These are phyloP conservation scores for Penicillium soppii DNA, from an alignment of 495 filamentous ascomycete species.

Conservation along the genomic window DNA sequence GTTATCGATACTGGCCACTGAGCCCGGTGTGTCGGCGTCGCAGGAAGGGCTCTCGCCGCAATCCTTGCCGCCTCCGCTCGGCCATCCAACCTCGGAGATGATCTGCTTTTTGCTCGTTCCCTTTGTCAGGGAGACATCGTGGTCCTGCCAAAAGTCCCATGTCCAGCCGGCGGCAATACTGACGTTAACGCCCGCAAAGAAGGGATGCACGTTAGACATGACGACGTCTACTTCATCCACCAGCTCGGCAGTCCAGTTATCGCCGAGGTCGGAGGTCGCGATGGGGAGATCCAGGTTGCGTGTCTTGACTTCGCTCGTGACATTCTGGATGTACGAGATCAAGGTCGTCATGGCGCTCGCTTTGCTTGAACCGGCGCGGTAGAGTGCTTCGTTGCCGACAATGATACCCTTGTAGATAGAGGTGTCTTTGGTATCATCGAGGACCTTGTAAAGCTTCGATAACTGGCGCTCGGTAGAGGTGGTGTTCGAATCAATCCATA, in stretches of 20 bases:
- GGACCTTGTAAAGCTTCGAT: slow-evolving; percentile 72
- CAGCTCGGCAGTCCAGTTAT: slow-evolving; percentile 75
- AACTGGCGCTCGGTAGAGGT: slow-evolving; percentile 85
- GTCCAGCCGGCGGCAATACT: slow-evolving; percentile 78
- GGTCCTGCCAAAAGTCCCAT: slow-evolving; percentile 69
- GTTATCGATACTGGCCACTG: slow-evolving; percentile 76
- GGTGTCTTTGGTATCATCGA: slow-evolving; percentile 63
- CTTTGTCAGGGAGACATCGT: slow-evolving; percentile 59
- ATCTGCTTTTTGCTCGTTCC: slow-evolving; percentile 61
- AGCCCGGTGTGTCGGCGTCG: slow-evolving; percentile 50
- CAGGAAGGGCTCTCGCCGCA: slow-evolving; percentile 63
- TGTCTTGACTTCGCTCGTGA: slow-evolving; percentile 68
- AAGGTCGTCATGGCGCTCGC: slow-evolving; percentile 66
- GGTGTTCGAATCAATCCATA: slow-evolving; percentile 84
- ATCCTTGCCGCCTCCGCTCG: slow-evolving; percentile 76
- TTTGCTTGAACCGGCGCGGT: slow-evolving; percentile 50
- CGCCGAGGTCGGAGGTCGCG: slow-evolving; percentile 88
- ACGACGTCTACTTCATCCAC: slow-evolving; percentile 73
- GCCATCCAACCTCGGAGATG: slow-evolving; percentile 93
- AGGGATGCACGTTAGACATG: slow-evolving; percentile 97
- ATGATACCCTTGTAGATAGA: slow-evolving; percentile 80
- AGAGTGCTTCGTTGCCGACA: slow-evolving; percentile 93
- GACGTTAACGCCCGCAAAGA: slow-evolving; percentile 80
- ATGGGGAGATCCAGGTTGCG: slow-evolving; percentile 68
- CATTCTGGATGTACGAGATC: slow-evolving; percentile 61